phyloP scores from a whole-genome alignment of 2,329 filamentous ascomycete species.

The Volutella citrinella region DNA sequence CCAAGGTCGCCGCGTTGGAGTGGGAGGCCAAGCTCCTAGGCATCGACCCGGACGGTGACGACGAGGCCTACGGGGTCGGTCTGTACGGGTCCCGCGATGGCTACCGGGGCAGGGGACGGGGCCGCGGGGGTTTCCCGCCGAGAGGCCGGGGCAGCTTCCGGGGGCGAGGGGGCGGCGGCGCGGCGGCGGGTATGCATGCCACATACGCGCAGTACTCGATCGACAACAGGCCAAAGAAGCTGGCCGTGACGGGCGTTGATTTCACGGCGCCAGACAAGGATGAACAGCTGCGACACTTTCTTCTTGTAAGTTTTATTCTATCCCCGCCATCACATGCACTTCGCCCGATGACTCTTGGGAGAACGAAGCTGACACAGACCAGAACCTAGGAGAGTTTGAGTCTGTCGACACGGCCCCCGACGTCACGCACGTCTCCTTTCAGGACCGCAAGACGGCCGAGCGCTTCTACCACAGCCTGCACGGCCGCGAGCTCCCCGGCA shows the following conservation, averaged over 20 bases:
- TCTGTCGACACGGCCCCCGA: constrained; percentile 49
- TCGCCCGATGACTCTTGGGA: neutral
- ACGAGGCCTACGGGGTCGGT: constrained; percentile 37
- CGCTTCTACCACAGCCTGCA: constrained; percentile 61
- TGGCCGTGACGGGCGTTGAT: constrained; percentile 62
- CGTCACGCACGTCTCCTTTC: constrained; percentile 58
- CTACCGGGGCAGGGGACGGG: constrained; percentile 35
- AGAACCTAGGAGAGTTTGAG: constrained; percentile 63
- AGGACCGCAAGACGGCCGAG: constrained; percentile 69
- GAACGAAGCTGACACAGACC: neutral
- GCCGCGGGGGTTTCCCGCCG: constrained; percentile 30
- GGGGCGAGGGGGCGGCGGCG: constrained; percentile 43
- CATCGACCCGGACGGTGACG: constrained; percentile 55
- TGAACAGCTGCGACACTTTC: constrained; percentile 67
- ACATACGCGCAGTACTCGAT: constrained; percentile 64
- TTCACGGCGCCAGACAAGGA: constrained; percentile 62
- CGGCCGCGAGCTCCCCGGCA: constrained; percentile 56
- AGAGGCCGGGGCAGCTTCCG: constrained; percentile 38
- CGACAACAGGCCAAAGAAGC: constrained; percentile 70
- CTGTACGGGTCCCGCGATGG: constrained; percentile 18
- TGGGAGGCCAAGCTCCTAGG: constrained; percentile 69
- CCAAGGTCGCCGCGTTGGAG: constrained; percentile 69
- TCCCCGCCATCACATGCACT: too few relatives aligned
- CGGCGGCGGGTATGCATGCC: too few relatives aligned
- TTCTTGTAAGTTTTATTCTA: constrained; percentile 53